Evolutionary conservation across 257 asterid species (phyloP), one percentile per base, ranked within the genome.

Genomic region (Cynanchum wilfordii): DNA sequence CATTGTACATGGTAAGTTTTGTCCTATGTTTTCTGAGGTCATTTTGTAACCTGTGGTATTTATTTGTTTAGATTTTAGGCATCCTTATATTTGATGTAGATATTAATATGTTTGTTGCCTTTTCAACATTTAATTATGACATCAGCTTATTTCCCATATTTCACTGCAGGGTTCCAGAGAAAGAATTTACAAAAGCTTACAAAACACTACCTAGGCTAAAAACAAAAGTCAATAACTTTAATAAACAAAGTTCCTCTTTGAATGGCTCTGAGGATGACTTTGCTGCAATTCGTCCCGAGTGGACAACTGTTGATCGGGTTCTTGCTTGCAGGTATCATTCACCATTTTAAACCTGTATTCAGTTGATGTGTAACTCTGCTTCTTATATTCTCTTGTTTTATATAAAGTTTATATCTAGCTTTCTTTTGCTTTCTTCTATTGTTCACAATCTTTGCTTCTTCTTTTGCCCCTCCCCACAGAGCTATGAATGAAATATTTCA

Each of bases 241-340:
- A 89, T 73, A 87, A 79, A 44, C 99, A 90, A 77, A 81, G 86
- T 82, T 84, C 93, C 30, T 82, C 96, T 30, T 77, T 89, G n/a
- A 87, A 78, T 83, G 87, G 82, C 73, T 70, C 86, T 62, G 98
- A 87, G 38, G 98, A 93, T 79, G 99, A 95, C 38, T 83, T 66
- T 74, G 84, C 88, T 45, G 89, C 99, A 70, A 87, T 95, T 76
- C 90, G 98, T 75, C 90, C 96, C 3, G 99, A 95, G 30, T 95
- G 99, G 99, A 95, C 97, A 7, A 86, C 96, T 29, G 96, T 92
- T 75, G 97, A 95, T 75, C 92, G 99, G 65, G 77, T 95, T 83
- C 87, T 95, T 78, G 83, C 95, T 72, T 81, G 90, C 98, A 95
- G 98, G 99, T 95, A 66, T 54, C 54, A 72, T 54, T 71, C 3